Evolutionary conservation across 1,139 yeast genomes (phyloP).

Genomic region (Suhomyces ambrosiae): DNA sequence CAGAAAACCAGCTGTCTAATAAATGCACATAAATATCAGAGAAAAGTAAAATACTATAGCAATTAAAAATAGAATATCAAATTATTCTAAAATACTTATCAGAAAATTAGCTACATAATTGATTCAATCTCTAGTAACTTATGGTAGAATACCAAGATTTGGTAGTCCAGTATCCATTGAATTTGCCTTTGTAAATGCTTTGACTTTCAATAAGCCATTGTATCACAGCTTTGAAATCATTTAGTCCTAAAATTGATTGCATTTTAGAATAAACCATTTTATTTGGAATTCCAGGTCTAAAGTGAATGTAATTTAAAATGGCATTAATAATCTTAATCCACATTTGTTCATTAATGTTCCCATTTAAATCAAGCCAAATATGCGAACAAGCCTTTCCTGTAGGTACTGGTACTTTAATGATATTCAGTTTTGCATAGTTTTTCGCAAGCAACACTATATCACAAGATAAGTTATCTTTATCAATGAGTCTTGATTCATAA

Average conservation of each 20-base stretch:
- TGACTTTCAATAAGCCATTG: slow-evolving; percentile 57
- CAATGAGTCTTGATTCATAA: slow-evolving; percentile 64
- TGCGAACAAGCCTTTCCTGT: slow-evolving; percentile 63
- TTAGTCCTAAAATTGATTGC: slow-evolving; percentile 43
- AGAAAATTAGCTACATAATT: neutral
- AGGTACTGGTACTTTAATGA: slow-evolving; percentile 45
- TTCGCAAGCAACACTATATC: slow-evolving; percentile 48
- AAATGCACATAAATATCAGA: too few species aligned
- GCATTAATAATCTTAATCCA: slow-evolving; percentile 61
- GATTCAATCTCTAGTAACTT: slow-evolving; percentile 30
- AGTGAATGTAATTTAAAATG: slow-evolving; percentile 52
- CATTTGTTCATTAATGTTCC: slow-evolving; percentile 56
- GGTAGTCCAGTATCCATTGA: slow-evolving; percentile 52
- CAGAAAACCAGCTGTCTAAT: too few species aligned
- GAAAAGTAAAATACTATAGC: too few species aligned
- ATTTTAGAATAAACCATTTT: slow-evolving; percentile 36
- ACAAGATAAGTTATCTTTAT: slow-evolving; percentile 61
- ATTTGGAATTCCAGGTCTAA: slow-evolving; percentile 65
- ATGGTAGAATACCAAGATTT: slow-evolving; percentile 55
- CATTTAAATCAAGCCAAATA: slow-evolving; percentile 72
- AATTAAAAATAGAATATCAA: neutral
- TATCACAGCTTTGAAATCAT: slow-evolving; percentile 54
- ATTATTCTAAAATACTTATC: neutral
- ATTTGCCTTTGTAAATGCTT: slow-evolving; percentile 39
- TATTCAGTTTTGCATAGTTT: slow-evolving; percentile 6